A percentile compares a stretch with the other conserved stretches of the same genome.
Conservation (phyloP, 2,329 filamentous ascomycete genomes). For the Colletotrichum coccodes region DNA sequence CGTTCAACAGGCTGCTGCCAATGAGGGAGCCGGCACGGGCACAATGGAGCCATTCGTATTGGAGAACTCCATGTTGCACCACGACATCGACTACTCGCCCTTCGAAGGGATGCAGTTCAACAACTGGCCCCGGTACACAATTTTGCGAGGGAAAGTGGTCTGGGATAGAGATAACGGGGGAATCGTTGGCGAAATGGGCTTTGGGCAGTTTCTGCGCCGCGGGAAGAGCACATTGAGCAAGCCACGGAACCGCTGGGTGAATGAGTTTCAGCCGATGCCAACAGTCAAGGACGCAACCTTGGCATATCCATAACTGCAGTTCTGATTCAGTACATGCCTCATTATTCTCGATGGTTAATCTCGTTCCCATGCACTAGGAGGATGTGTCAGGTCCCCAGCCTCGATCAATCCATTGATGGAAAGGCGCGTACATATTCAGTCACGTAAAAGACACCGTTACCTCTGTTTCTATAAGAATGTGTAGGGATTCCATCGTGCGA, state of each 20-base stretch:
- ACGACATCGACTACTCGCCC: conserved; percentile 71
- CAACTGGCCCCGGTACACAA: conserved; percentile 71
- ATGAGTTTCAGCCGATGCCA: conserved; percentile 19
- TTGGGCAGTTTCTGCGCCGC: conserved; percentile 59
- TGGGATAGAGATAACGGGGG: conserved; percentile 66
- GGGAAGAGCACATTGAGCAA: conserved; percentile 38
- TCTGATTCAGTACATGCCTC: no score
- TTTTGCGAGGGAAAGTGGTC: conserved; percentile 66
- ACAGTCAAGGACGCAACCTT: background rate
- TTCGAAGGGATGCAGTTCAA: conserved; percentile 66
- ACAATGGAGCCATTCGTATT: conserved; percentile 47
- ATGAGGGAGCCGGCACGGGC: conserved; percentile 39
- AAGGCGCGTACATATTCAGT: background rate
- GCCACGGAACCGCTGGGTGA: conserved; percentile 35
- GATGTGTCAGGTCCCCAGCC: no score
- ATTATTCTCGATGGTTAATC: background rate
- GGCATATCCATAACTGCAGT: background rate
- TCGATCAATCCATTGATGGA: background rate
- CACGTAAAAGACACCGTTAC: background rate
- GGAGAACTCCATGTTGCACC: conserved; percentile 65
- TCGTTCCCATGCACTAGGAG: background rate
- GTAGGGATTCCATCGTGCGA: no score
- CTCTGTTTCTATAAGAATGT: no score
- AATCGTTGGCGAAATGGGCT: conserved; percentile 56
- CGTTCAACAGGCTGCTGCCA: background rate